Evolutionary conservation across 2,329 filamentous ascomycete genomes (phyloP).

Genomic region (Cladophialophora chaetospira): DNA sequence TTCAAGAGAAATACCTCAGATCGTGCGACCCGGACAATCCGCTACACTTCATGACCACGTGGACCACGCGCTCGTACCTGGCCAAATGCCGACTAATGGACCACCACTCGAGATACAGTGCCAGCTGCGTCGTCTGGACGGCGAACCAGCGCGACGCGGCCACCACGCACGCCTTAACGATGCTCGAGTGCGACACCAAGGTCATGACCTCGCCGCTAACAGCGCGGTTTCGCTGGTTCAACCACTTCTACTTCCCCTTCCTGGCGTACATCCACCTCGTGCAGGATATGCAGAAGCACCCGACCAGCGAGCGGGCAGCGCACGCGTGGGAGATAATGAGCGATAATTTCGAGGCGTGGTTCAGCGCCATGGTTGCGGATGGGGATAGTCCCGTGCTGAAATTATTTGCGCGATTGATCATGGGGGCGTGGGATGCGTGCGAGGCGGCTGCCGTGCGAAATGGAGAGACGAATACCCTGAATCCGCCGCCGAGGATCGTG

Average conservation of each 20-base stretch:
- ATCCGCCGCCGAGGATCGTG: constrained; percentile 38
- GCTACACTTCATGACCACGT: constrained; percentile 53
- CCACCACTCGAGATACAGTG: constrained; percentile 42
- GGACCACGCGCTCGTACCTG: constrained; percentile 48
- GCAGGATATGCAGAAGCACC: constrained; percentile 46
- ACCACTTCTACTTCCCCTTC: constrained; percentile 51
- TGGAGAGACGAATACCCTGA: constrained; percentile 16
- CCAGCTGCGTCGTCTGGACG: constrained; percentile 30
- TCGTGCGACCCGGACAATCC: constrained; percentile 46
- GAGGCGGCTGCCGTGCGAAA: constrained; percentile 28
- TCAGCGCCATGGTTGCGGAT: not conserved
- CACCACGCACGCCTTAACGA: constrained; percentile 37
- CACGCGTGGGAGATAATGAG: constrained; percentile 50
- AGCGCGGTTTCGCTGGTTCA: constrained; percentile 48
- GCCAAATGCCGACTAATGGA: constrained; percentile 56
- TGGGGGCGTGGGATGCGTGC: constrained; percentile 46
- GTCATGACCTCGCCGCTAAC: constrained; percentile 46
- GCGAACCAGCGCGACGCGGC: constrained; percentile 38
- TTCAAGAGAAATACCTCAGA: constrained; percentile 53
- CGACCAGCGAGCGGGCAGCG: constrained; percentile 39
- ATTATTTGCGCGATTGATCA: constrained; percentile 42
- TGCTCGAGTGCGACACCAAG: constrained; percentile 53
- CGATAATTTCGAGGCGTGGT: constrained; percentile 47
- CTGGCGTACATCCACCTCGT: constrained; percentile 52
- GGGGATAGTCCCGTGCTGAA: constrained; percentile 33